A percentile compares a stretch with the other conserved stretches of the same genome.
phyloP scores from a whole-genome alignment of 225 moss, liverwort and hornwort species.

The Sphagnum tenellum region DNA sequence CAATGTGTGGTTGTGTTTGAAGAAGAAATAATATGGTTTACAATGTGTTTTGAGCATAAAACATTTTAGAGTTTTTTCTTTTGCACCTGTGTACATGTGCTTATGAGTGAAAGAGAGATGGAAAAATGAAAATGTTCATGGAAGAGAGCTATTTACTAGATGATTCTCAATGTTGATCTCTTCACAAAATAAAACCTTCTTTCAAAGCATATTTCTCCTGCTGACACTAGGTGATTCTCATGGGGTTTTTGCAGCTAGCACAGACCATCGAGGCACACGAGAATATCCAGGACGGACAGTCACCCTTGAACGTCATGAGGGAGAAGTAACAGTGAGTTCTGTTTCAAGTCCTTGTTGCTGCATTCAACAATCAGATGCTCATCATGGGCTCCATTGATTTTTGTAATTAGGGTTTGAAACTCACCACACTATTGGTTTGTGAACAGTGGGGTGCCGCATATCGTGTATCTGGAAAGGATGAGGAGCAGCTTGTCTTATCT shows the following conservation, averaged over 20 bases:
- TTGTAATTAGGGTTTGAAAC: neutral
- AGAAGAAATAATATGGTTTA: no score
- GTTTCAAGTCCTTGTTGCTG: no score
- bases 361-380: no score
- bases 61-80: no score
- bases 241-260: conserved; percentile 19
- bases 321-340: conserved; percentile 25
- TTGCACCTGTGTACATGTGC: no score
- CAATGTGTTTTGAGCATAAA: no score
- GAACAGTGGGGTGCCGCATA: conserved; percentile 65
- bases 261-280: conserved; percentile 40
- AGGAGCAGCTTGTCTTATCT: conserved; percentile 63
- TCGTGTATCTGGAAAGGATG: conserved; percentile 69
- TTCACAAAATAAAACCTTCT: neutral
- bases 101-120: no score
- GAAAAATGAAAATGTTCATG: no score
- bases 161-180: no score
- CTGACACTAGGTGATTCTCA: neutral
- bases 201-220: neutral
- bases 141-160: no score
- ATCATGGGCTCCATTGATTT: no score
- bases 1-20: no score
- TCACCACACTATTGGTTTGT: neutral
- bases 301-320: conserved; percentile 23
- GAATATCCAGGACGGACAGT: conserved; percentile 43